Percentiles rank a stretch among this genome's conserved stretches.
These are phyloP conservation scores for Nicotiana knightiana DNA, from an alignment of 257 asterid genomes.

Conservation along the genomic window DNA sequence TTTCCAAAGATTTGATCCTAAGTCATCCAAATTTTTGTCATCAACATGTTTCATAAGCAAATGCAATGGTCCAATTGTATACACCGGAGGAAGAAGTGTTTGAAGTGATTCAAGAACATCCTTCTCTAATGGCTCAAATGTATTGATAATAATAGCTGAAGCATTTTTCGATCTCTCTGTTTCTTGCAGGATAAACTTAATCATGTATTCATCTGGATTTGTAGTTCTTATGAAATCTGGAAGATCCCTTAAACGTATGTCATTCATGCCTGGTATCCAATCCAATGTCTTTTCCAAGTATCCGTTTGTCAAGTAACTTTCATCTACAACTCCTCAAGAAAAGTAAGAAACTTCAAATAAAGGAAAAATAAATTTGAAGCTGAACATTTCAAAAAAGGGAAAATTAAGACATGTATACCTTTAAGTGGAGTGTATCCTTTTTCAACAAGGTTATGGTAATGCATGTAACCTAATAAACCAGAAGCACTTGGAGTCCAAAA, in stretches of 20 bases:
- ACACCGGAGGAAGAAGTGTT: constrained; percentile 29
- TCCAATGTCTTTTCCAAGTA: constrained; percentile 35
- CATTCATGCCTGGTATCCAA: constrained; percentile 34
- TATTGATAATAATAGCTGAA: constrained; percentile 40
- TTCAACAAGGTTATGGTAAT: background rate
- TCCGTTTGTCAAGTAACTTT: constrained; percentile 33
- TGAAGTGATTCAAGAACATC: constrained; percentile 28
- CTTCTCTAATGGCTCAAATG: constrained; percentile 41
- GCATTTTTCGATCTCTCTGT: constrained; percentile 15
- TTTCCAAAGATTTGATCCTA: constrained; percentile 49
- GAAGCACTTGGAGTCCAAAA: constrained; percentile 20
- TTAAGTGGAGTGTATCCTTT: constrained; percentile 9
- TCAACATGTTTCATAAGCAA: constrained; percentile 16
- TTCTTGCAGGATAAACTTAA: constrained; percentile 22
- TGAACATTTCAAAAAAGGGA: background rate
- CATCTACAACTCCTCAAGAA: constrained; percentile 20
- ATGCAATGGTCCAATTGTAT: constrained; percentile 47
- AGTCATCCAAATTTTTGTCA: constrained; percentile 7
- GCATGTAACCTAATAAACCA: constrained; percentile 5
- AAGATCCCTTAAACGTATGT: constrained; percentile 33
- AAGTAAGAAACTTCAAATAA: too few species aligned
- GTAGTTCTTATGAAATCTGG: constrained; percentile 43
- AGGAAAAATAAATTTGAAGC: background rate
- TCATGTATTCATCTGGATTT: constrained; percentile 24
- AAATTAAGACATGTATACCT: background rate